A percentile compares a stretch with the other conserved stretches of the same genome.
Evolutionary conservation across 179 eudicot species (phyloP).

Genomic region (Dionaea muscipula): DNA sequence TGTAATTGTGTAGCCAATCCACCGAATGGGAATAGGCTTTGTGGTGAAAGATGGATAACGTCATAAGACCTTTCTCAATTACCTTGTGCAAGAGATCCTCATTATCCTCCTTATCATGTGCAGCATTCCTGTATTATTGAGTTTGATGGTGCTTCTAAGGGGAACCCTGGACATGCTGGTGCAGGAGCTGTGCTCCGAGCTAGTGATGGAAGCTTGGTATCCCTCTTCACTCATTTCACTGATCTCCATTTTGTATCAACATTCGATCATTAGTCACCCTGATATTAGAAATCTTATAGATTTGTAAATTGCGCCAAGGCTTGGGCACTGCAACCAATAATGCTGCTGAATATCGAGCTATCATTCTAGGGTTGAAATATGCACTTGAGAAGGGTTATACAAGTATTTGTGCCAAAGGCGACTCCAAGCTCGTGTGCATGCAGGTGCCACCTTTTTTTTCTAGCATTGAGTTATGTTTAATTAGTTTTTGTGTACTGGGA

Average conservation of each 20-base stretch:
- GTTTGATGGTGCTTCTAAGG: constrained; percentile 98
- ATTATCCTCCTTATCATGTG: constrained; percentile 14
- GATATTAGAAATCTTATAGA: constrained; percentile 27
- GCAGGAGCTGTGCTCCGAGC: constrained; percentile 82
- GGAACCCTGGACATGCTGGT: constrained; percentile 96
- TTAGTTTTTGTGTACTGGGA: no score
- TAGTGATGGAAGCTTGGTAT: constrained; percentile 59
- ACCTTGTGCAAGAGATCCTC: background rate
- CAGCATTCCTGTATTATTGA: constrained; percentile 62
- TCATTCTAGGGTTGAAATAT: constrained; percentile 70
- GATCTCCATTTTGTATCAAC: background rate
- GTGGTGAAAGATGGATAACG: background rate
- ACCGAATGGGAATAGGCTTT: no score
- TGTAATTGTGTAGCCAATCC: no score
- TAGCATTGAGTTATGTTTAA: background rate
- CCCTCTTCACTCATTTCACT: constrained; percentile 6
- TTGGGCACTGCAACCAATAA: constrained; percentile 72
- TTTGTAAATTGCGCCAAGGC: constrained; percentile 84
- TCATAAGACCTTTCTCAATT: background rate
- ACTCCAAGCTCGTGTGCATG: constrained; percentile 94
- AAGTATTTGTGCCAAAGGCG: constrained; percentile 56
- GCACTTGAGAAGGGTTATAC: constrained; percentile 78
- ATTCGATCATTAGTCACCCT: constrained; percentile 7
- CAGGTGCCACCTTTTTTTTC: constrained; percentile 40
- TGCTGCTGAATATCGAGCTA: constrained; percentile 80